Evolutionary conservation across 2,329 filamentous ascomycete genomes (phyloP).

Genomic region (Zymoseptoria crescenta): DNA sequence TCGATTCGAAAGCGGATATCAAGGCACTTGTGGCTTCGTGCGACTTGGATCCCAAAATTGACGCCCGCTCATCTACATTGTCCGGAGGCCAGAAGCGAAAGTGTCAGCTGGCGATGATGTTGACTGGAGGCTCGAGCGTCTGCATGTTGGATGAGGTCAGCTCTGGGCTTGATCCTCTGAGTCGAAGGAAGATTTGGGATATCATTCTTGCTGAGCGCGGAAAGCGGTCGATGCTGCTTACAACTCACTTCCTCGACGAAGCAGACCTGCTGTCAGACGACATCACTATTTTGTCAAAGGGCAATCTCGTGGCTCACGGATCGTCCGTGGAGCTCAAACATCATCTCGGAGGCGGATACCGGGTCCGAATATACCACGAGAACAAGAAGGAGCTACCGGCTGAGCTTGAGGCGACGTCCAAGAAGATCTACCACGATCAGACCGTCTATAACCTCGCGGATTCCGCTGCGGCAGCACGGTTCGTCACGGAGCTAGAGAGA

Average conservation of each 20-base stretch:
- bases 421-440: slow-evolving; percentile 56
- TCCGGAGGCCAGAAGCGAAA: slow-evolving; percentile 91
- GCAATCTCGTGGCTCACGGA: slow-evolving; percentile 70
- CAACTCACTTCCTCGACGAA: slow-evolving; percentile 69
- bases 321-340: slow-evolving; percentile 83
- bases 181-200: slow-evolving; percentile 85
- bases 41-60: slow-evolving; percentile 67
- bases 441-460: slow-evolving; percentile 64
- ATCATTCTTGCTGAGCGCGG: slow-evolving; percentile 81
- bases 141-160: slow-evolving; percentile 91
- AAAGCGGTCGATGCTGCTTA: slow-evolving; percentile 72
- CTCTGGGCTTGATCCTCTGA: slow-evolving; percentile 78
- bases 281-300: slow-evolving; percentile 81
- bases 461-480: slow-evolving; percentile 61
- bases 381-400: slow-evolving; percentile 23
- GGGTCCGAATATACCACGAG: slow-evolving; percentile 63
- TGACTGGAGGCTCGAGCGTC: slow-evolving; percentile 78
- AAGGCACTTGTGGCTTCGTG: slow-evolving; percentile 58
- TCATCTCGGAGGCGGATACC: slow-evolving; percentile 72
- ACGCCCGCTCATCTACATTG: slow-evolving; percentile 65
- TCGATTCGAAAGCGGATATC: slow-evolving; percentile 55
- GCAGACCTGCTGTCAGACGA: slow-evolving; percentile 83
- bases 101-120: slow-evolving; percentile 88
- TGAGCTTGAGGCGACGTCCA: slow-evolving; percentile 20
- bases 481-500: slow-evolving; percentile 62